phyloP scores from a whole-genome alignment of 1,284 basidiomycete genomes.

The Hemileia vastatrix region DNA sequence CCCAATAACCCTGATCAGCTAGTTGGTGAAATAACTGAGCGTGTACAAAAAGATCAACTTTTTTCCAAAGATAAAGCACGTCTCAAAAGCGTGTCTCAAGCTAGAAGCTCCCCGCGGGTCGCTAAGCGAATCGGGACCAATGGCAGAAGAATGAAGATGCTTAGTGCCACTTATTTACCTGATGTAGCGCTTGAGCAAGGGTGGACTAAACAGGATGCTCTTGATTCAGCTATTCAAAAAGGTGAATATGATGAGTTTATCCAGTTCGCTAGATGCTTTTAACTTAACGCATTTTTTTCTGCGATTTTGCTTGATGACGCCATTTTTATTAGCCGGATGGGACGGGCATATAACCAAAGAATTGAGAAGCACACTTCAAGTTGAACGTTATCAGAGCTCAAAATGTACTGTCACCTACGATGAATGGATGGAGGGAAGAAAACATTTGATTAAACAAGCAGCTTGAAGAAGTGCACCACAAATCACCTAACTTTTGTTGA shows the following conservation, averaged over 20 bases:
- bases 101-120: constrained; percentile 20
- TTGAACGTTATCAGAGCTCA: constrained; percentile 76
- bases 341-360: constrained; percentile 70
- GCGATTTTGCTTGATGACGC: neutral
- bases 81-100: constrained; percentile 6
- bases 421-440: constrained; percentile 50
- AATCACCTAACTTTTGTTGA: too few species aligned
- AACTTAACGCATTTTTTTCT: neutral
- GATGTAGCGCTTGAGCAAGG: constrained; percentile 85
- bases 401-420: constrained; percentile 62
- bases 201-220: constrained; percentile 78
- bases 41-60: constrained; percentile 21
- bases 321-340: constrained; percentile 41
- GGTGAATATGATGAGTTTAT: constrained; percentile 54
- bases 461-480: too few species aligned
- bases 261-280: neutral
- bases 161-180: constrained; percentile 88
- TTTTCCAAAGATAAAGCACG: constrained; percentile 6
- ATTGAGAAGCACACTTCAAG: constrained; percentile 62
- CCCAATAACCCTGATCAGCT: too few species aligned
- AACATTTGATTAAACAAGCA: too few species aligned
- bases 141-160: constrained; percentile 51
- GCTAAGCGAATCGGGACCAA: constrained; percentile 45
- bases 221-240: constrained; percentile 84
- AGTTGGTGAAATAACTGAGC: too few species aligned